phyloP scores from a whole-genome alignment of 139 green algal genomes.

The Microglena sp. region DNA sequence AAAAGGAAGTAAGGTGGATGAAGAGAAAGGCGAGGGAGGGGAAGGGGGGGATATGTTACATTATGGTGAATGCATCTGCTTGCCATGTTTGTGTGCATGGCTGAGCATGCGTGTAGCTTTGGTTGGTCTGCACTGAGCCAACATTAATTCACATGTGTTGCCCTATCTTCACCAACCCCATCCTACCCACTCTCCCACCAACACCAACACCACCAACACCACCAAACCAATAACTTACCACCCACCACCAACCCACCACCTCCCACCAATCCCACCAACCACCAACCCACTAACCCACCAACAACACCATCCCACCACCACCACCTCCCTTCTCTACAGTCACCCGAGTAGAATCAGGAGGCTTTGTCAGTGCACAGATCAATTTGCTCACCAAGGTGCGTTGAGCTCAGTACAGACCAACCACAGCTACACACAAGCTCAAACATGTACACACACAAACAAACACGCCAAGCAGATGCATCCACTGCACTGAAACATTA shows the following conservation, averaged over 20 bases:
- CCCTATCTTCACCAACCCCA: background rate
- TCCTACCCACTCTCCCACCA: background rate
- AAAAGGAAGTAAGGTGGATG: too few relatives aligned
- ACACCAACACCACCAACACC: background rate
- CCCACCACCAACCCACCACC: background rate
- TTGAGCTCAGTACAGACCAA: background rate
- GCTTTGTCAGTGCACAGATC: slow-evolving; percentile 33
- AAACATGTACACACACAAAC: too few relatives aligned
- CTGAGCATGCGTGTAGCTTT: too few relatives aligned
- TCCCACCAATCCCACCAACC: background rate
- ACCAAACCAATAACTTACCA: background rate
- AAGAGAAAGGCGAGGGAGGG: too few relatives aligned
- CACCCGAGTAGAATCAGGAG: slow-evolving; percentile 38
- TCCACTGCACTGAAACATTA: too few relatives aligned
- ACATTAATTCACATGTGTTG: too few relatives aligned
- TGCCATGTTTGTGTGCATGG: too few relatives aligned
- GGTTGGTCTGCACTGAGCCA: too few relatives aligned
- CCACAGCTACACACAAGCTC: too few relatives aligned
- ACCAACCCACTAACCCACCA: background rate
- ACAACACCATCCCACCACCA: background rate
- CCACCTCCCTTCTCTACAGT: slow-evolving; percentile 15
- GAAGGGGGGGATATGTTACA: too few relatives aligned
- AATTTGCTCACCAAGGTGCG: slow-evolving; percentile 51
- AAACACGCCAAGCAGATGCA: too few relatives aligned
- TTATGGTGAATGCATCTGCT: too few relatives aligned